phyloP scores from a whole-genome alignment of 345 rosid genomes.

The Eucalyptus albens region DNA sequence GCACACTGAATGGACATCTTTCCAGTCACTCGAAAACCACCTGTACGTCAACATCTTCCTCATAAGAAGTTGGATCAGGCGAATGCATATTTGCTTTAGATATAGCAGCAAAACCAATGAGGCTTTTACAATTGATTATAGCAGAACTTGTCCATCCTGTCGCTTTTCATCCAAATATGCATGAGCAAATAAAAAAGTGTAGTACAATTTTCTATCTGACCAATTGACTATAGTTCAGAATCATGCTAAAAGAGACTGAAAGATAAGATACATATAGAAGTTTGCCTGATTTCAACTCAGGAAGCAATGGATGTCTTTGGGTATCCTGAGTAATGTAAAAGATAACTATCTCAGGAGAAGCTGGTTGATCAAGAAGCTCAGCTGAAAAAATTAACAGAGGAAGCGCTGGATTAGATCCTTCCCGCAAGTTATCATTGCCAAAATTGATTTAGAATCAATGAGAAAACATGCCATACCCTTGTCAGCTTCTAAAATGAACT shows the following conservation, averaged over 20 bases:
- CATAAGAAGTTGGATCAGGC: background rate
- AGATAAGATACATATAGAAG: background rate
- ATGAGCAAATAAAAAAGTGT: background rate
- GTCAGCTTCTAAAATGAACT: conserved; percentile 70
- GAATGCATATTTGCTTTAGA: background rate
- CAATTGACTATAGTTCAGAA: background rate
- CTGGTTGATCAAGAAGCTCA: conserved; percentile 51
- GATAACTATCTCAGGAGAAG: conserved; percentile 69
- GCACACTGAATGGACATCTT: conserved; percentile 65
- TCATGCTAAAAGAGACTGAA: background rate
- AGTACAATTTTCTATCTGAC: background rate
- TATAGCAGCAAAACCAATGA: background rate
- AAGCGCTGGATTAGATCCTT: background rate
- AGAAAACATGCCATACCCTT: conserved; percentile 24
- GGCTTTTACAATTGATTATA: background rate
- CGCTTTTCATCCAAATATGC: background rate
- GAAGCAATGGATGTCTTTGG: conserved; percentile 79
- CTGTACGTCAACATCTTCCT: conserved; percentile 16
- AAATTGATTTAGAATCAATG: background rate
- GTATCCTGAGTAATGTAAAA: conserved; percentile 92
- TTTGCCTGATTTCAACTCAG: conserved; percentile 68
- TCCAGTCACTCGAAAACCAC: conserved; percentile 83
- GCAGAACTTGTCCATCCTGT: background rate
- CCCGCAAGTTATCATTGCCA: background rate
- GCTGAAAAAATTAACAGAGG: conserved; percentile 17